phyloP scores from a whole-genome alignment of 352 stramenopile genomes.

The Lagenidium giganteum region DNA sequence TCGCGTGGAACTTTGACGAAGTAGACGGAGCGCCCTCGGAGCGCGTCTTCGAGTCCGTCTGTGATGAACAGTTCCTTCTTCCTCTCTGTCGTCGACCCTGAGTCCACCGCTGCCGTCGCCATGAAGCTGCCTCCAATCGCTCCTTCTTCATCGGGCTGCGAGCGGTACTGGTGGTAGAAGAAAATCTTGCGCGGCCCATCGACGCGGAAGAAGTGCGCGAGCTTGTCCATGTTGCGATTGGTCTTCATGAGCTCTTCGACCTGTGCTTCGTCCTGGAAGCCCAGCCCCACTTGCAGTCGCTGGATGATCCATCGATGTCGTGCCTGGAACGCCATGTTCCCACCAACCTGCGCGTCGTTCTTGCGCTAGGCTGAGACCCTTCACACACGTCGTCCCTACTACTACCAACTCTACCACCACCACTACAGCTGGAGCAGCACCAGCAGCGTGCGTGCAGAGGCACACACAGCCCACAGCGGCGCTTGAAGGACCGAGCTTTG shows the following conservation, averaged over 20 bases:
- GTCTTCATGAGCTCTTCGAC: constrained; percentile 77
- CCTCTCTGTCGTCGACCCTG: constrained; percentile 10
- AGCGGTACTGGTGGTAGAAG: constrained; percentile 67
- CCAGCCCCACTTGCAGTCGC: constrained; percentile 67
- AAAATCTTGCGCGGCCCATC: constrained; percentile 70
- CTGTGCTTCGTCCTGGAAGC: constrained; percentile 66
- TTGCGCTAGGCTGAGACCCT: too few relatives aligned
- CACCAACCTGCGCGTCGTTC: too few relatives aligned
- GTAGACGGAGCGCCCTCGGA: constrained; percentile 62
- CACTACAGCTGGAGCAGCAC: too few relatives aligned
- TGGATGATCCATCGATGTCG: constrained; percentile 84
- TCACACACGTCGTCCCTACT: too few relatives aligned
- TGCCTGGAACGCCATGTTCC: constrained; percentile 76
- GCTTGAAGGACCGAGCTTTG: too few relatives aligned
- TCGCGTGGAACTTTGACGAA: constrained; percentile 63
- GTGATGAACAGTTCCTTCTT: constrained; percentile 76
- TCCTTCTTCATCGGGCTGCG: constrained; percentile 7
- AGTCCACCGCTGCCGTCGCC: not conserved
- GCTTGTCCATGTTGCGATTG: constrained; percentile 76
- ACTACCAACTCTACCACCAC: too few relatives aligned
- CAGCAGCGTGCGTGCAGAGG: too few relatives aligned
- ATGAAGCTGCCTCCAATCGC: not conserved
- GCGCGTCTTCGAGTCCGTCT: constrained; percentile 65
- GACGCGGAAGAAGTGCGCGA: constrained; percentile 63
- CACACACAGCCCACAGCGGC: too few relatives aligned